Evolutionary conservation across 2,329 filamentous ascomycete genomes (phyloP).

Genomic region (Knufia fluminis): DNA sequence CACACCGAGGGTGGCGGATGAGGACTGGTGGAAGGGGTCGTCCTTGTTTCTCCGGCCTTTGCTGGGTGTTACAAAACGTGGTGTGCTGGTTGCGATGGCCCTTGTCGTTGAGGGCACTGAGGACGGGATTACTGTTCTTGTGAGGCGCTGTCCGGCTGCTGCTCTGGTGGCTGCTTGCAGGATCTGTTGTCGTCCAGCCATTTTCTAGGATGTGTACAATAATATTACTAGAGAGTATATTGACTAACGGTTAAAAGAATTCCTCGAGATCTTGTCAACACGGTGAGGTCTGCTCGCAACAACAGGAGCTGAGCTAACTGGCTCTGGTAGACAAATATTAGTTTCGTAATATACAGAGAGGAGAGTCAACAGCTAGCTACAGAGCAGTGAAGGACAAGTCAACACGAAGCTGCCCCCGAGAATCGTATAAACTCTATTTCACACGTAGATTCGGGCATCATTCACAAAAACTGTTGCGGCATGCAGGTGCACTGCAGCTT

Average conservation of each 20-base stretch:
- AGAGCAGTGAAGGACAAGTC: too few relatives aligned
- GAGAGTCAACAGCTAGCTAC: too few relatives aligned
- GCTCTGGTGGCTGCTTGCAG: background rate
- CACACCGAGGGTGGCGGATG: constrained; percentile 25
- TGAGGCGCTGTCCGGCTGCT: background rate
- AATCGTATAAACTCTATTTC: too few relatives aligned
- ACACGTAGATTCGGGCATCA: too few relatives aligned
- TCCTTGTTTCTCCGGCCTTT: constrained; percentile 12
- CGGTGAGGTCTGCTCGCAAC: too few relatives aligned
- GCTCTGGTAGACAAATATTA: too few relatives aligned
- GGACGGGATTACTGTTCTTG: background rate
- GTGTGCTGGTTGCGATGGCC: constrained; percentile 9
- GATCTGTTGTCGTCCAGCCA: background rate
- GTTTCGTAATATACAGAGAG: too few relatives aligned
- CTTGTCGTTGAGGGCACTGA: background rate
- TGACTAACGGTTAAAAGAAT: background rate
- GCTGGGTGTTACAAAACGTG: constrained; percentile 7
- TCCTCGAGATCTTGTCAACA: too few relatives aligned
- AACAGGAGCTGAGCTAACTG: too few relatives aligned
- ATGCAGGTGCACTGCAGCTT: too few relatives aligned
- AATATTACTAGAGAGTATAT: background rate
- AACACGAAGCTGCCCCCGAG: too few relatives aligned
- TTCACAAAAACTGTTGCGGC: too few relatives aligned
- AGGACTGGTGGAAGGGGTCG: constrained; percentile 21
- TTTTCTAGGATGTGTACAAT: background rate